These are phyloP conservation scores for Lonicera japonica DNA, from an alignment of 129 eudicot species.

Conservation along the genomic window DNA sequence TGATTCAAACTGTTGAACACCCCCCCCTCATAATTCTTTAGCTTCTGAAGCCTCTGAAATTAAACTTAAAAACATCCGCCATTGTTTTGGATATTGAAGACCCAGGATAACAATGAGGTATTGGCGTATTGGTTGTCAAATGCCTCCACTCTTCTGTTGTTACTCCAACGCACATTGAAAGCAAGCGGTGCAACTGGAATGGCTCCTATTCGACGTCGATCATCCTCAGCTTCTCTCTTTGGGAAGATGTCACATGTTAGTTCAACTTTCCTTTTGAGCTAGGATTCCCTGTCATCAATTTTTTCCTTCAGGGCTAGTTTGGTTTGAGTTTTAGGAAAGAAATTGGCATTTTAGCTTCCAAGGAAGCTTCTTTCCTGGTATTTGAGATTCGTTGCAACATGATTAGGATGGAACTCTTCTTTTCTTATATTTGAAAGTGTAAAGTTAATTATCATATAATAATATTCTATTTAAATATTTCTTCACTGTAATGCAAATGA, in stretches of 20 bases:
- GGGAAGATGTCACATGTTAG: conserved; percentile 77
- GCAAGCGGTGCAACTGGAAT: conserved; percentile 81
- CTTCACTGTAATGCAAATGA: too few relatives aligned
- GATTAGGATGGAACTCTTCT: too few relatives aligned
- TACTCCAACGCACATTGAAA: conserved; percentile 90
- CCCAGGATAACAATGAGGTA: conserved; percentile 77
- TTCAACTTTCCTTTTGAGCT: conserved; percentile 8
- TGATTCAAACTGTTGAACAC: too few relatives aligned
- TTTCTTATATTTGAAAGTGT: too few relatives aligned
- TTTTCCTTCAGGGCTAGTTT: too few relatives aligned
- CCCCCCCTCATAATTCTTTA: too few relatives aligned
- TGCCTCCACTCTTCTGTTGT: conserved; percentile 79
- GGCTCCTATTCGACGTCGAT: conserved; percentile 70
- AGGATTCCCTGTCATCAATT: background rate
- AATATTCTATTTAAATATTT: too few relatives aligned
- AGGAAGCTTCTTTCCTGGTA: background rate
- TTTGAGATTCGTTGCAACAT: too few relatives aligned
- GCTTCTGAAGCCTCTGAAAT: too few relatives aligned
- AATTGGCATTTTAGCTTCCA: too few relatives aligned
- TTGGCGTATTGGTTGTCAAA: conserved; percentile 94
- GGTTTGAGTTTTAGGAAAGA: too few relatives aligned
- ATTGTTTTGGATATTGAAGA: conserved; percentile 29
- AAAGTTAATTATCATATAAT: too few relatives aligned
- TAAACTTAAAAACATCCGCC: background rate
- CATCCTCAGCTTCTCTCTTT: conserved; percentile 79